Percentiles rank a stretch among this genome's conserved stretches.
These are phyloP conservation scores for Saccharomyces pastorianus DNA, from an alignment of 1,139 yeast species.

Conservation along the genomic window DNA sequence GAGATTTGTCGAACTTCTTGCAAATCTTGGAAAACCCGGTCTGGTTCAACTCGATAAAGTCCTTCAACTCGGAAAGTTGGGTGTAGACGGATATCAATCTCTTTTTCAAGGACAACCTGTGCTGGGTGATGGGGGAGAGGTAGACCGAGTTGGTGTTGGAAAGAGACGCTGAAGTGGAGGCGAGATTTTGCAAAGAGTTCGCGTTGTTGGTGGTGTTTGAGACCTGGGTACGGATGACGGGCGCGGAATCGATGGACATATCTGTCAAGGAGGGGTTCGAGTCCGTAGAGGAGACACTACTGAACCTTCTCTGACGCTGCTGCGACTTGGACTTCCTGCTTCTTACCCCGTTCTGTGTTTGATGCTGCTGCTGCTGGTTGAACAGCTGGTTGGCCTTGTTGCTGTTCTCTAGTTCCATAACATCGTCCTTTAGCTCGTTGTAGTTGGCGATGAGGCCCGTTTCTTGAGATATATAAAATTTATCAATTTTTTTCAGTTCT, in stretches of 20 bases:
- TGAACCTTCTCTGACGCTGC: slow-evolving; percentile 7
- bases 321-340: slow-evolving; percentile 7
- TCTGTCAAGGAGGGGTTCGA: slow-evolving; percentile 6
- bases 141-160: slow-evolving; percentile 2
- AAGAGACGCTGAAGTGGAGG: slow-evolving; percentile 9
- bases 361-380: slow-evolving; percentile 1
- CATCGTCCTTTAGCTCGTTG: slow-evolving; percentile 43
- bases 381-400: slow-evolving; percentile 10
- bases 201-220: not conserved
- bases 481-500: slow-evolving; percentile 53
- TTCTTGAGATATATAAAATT: slow-evolving; percentile 51
- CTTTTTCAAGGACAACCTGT: slow-evolving; percentile 58
- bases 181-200: not conserved
- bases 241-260: slow-evolving; percentile 12
- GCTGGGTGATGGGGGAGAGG: slow-evolving; percentile 9
- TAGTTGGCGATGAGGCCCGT: slow-evolving; percentile 40
- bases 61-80: slow-evolving; percentile 70
- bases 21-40: slow-evolving; percentile 85
- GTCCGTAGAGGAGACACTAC: slow-evolving; percentile 11
- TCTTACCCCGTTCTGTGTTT: slow-evolving; percentile 8
- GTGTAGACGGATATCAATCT: slow-evolving; percentile 62
- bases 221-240: slow-evolving; percentile 4
- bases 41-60: slow-evolving; percentile 70
- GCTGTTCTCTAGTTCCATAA: slow-evolving; percentile 28
- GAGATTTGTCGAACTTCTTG: slow-evolving; percentile 82